These are phyloP conservation scores for Backusella liffmaniae DNA, from an alignment of 192 early-diverging fungal genomes.

Conservation along the genomic window DNA sequence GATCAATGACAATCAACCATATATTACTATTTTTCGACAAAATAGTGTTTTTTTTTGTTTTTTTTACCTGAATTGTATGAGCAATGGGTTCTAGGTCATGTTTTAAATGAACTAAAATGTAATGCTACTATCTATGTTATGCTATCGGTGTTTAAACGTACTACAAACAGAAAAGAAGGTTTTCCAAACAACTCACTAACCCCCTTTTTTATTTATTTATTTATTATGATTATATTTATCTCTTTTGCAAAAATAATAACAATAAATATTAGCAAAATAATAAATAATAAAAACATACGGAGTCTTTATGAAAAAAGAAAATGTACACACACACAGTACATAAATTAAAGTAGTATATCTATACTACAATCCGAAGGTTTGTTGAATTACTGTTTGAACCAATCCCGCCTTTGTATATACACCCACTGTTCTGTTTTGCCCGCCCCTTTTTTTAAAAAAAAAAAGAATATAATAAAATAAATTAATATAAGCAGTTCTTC, in stretches of 20 bases:
- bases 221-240: not conserved
- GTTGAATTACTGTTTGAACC: not conserved
- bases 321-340: not conserved
- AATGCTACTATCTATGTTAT: constrained; percentile 1
- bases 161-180: constrained; percentile 4
- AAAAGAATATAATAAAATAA: not conserved
- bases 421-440: not conserved
- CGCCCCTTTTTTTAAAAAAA: not conserved
- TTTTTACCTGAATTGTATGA: not conserved
- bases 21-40: not conserved
- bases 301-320: constrained; percentile 8
- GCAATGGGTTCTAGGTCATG: not conserved
- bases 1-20: not conserved
- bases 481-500: not conserved
- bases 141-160: not conserved
- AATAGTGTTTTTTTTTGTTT: not conserved
- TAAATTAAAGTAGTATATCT: constrained; percentile 1
- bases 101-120: not conserved
- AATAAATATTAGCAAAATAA: not conserved
- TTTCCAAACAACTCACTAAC: not conserved
- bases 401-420: not conserved
- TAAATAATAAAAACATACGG: constrained; percentile 6
- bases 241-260: not conserved
- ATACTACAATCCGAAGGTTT: not conserved
- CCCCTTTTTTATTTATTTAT: not conserved